Evolutionary conservation across 345 rosid genomes (phyloP).

Genomic region (Lumnitzera racemosa): DNA sequence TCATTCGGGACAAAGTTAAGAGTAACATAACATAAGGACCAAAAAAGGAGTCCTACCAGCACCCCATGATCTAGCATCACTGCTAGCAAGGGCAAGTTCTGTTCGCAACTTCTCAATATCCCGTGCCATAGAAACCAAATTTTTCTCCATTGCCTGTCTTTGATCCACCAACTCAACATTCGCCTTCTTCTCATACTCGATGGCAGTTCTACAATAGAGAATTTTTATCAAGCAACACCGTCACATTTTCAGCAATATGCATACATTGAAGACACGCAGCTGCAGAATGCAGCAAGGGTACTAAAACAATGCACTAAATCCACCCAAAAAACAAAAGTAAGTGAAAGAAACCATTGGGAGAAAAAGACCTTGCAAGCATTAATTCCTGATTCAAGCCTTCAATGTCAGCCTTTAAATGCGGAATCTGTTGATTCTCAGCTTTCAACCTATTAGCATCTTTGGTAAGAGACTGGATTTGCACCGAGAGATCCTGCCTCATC

Average conservation of each 20-base stretch:
- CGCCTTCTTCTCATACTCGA: slow-evolving; percentile 91
- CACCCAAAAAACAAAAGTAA: neutral
- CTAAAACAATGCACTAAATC: neutral
- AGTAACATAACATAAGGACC: slow-evolving; percentile 4
- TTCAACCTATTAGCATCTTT: slow-evolving; percentile 62
- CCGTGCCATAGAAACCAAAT: slow-evolving; percentile 92
- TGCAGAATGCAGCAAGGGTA: neutral
- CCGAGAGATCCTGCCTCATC: slow-evolving; percentile 55
- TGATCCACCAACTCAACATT: slow-evolving; percentile 89
- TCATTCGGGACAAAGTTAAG: neutral
- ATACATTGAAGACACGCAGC: slow-evolving; percentile 4
- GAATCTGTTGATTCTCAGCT: slow-evolving; percentile 72
- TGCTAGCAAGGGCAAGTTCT: slow-evolving; percentile 39
- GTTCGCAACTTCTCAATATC: slow-evolving; percentile 95
- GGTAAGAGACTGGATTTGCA: slow-evolving; percentile 63
- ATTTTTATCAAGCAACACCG: neutral
- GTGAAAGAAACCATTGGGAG: neutral
- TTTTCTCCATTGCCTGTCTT: slow-evolving; percentile 91
- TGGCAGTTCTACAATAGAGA: slow-evolving; percentile 45
- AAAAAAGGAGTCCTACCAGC: slow-evolving; percentile 39
- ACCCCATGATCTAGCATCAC: slow-evolving; percentile 63
- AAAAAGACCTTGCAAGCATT: slow-evolving; percentile 72
- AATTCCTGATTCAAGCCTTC: slow-evolving; percentile 80
- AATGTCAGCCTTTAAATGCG: slow-evolving; percentile 50
- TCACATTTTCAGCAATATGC: neutral